Base-by-base conservation (phyloP, 2,329 filamentous ascomycete species). In the Knufia fluminis region DNA sequence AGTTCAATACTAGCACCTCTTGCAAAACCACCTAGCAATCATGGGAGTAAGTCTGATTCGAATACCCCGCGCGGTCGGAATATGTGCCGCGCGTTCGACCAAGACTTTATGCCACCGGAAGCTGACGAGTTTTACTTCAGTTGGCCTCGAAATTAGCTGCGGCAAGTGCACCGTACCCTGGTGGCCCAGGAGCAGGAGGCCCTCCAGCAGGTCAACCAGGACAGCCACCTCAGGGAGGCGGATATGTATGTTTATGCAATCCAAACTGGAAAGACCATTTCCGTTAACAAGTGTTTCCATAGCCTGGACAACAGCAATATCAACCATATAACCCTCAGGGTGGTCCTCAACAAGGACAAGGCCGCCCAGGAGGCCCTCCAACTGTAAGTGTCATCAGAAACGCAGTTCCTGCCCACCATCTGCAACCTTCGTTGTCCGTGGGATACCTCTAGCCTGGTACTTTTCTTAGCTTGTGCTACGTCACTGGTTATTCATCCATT, bases 271-370 rank as follows among this genome's bases (percentile, higher is more conserved):
- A 12, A 50, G 55, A 51, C 28, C 24, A 41, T 26, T n/a, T 43
- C 48, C 26, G 26, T 12, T 28, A 9, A 26, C 32, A 28, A 26
- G 41, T 23, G 39, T 46, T 49, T 49, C 22, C 14, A 38, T 4
- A 48, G 45, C 42, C 48, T 40, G 53, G 36, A 17, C 48, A 39
- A 45, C 46, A 44, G 12, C 43, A 39, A 35, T 40, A 46, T 39
- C 50, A 60, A 54, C 56, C 56, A 9, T 54, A 54, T 46, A 55
- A 57, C 33, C 59, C 54, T 36, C 45, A 28, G n/a, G 50, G 54
- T 49, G 33, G 68, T 46, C 71, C 75, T 57, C 66, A 64, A 53
- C 68, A 71, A 60, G 79, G 80, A 65, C 75, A 79, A 67, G 71
- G 76, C 56, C 80, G 76, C 62, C 71, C 70, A 58, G 71, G 70